These are phyloP conservation scores for Helianthus annuus DNA, from an alignment of 129 eudicot genomes.

Conservation along the genomic window DNA sequence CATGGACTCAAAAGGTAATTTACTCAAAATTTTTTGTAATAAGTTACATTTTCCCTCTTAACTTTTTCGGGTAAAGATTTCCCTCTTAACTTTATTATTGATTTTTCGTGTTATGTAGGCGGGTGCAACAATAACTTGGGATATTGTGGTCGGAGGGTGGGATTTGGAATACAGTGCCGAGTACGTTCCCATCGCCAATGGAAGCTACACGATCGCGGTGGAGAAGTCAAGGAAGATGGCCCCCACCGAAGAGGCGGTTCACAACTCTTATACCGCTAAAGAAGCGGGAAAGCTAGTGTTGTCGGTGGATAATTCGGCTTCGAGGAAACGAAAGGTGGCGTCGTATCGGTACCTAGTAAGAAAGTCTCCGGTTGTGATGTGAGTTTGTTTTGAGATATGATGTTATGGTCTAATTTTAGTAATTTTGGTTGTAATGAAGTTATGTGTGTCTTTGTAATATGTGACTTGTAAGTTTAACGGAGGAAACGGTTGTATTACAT, in stretches of 20 bases:
- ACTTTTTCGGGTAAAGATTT: no score
- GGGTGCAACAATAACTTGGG: constrained; percentile 88
- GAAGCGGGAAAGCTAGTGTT: constrained; percentile 84
- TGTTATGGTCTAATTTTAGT: constrained; percentile 23
- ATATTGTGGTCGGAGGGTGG: constrained; percentile 95
- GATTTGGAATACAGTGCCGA: constrained; percentile 86
- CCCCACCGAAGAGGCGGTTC: constrained; percentile 60
- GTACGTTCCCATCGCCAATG: constrained; percentile 60
- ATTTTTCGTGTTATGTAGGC: constrained; percentile 44
- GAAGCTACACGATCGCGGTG: constrained; percentile 73
- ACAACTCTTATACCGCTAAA: constrained; percentile 68
- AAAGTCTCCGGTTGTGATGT: constrained; percentile 41
- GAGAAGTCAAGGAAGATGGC: constrained; percentile 63
- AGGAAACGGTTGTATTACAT: constrained; percentile 19
- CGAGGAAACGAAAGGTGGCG: constrained; percentile 74
- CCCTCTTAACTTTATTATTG: no score
- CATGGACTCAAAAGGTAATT: no score
- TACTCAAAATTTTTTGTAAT: no score
- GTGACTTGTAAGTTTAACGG: constrained; percentile 25
- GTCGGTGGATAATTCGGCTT: constrained; percentile 73
- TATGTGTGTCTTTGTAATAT: constrained; percentile 29
- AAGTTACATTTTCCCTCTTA: no score
- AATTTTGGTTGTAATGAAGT: constrained; percentile 29
- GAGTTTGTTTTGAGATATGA: constrained; percentile 7
- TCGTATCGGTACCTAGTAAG: constrained; percentile 85